Conservation (phyloP, 768 basidiomycete genomes). For the Hericium alpestre region DNA sequence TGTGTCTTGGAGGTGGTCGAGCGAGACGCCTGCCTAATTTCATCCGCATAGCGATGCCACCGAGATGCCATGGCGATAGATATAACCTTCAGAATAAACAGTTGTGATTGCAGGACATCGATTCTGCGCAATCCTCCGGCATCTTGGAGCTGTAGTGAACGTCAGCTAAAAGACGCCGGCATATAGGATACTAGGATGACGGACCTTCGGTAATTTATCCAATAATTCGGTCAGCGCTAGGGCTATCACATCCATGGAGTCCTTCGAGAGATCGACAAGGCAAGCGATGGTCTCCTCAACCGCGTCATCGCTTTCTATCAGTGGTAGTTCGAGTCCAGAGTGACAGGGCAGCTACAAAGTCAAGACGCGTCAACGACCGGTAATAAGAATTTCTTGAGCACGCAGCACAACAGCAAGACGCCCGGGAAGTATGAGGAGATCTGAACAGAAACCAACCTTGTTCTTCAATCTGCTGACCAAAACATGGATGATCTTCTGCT, state of each 20-base stretch:
- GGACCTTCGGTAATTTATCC: conserved; percentile 69
- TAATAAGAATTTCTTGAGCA: not conserved
- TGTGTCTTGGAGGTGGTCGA: conserved; percentile 26
- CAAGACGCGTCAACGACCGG: conserved; percentile 1
- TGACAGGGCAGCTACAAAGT: conserved; percentile 65
- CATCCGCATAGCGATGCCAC: conserved; percentile 45
- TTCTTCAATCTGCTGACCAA: conserved; percentile 72
- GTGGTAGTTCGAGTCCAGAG: conserved; percentile 65
- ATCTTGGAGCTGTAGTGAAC: conserved; percentile 40
- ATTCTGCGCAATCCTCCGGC: conserved; percentile 41
- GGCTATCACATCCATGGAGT: conserved; percentile 72
- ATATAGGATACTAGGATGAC: conserved; percentile 6
- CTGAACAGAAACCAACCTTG: conserved; percentile 42
- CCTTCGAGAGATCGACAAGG: conserved; percentile 66
- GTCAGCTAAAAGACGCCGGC: not conserved
- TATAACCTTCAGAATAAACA: conserved; percentile 77
- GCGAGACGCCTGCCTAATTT: conserved; percentile 30
- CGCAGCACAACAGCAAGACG: not conserved
- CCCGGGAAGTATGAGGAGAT: not conserved
- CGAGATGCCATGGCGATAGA: conserved; percentile 69
- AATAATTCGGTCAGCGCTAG: conserved; percentile 68
- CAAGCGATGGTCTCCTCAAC: conserved; percentile 70
- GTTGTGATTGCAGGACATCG: conserved; percentile 76
- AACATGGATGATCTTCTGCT: conserved; percentile 74
- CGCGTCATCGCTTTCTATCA: conserved; percentile 66